phyloP scores from a whole-genome alignment of 2,329 filamentous ascomycete species.

The Byssochlamys sp. region DNA sequence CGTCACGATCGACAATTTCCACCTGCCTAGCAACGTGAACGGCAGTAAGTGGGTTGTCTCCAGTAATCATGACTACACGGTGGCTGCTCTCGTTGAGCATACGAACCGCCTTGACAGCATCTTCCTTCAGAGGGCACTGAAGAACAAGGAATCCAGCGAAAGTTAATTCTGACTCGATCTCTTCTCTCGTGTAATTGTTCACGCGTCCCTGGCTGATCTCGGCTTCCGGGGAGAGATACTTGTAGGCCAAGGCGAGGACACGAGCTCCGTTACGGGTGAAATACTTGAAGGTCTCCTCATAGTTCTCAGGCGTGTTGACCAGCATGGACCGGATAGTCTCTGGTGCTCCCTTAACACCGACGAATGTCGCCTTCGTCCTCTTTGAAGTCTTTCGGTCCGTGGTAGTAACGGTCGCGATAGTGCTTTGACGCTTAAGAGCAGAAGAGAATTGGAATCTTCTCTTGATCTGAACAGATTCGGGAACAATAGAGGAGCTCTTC shows the following conservation, averaged over 20 bases:
- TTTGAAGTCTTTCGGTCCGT: conserved; percentile 63
- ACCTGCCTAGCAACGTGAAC: conserved; percentile 92
- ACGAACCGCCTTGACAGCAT: conserved; percentile 83
- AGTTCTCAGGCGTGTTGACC: conserved; percentile 67
- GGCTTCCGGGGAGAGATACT: conserved; percentile 70
- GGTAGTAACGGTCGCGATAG: conserved; percentile 71
- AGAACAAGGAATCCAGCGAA: conserved; percentile 95
- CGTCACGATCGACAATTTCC: conserved; percentile 92
- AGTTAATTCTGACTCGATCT: conserved; percentile 70
- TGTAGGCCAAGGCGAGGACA: conserved; percentile 87
- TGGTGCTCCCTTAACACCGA: conserved; percentile 89
- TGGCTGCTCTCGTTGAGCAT: conserved; percentile 99
- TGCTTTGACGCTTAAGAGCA: conserved; percentile 88
- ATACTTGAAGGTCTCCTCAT: conserved; percentile 97
- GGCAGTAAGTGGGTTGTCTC: conserved; percentile 92
- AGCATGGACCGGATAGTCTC: conserved; percentile 96
- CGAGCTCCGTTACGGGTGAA: conserved; percentile 92
- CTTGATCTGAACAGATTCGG: conserved; percentile 82
- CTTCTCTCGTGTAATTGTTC: conserved; percentile 88
- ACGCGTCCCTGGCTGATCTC: conserved; percentile 77
- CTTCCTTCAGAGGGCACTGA: conserved; percentile 90
- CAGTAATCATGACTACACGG: conserved; percentile 97
- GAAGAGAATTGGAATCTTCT: conserved; percentile 98
- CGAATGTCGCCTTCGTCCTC: conserved; percentile 77
- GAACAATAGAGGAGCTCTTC: conserved; percentile 31